Conservation (phyloP, 108 stramenopile genomes). For the Epithemia pelagica region DNA sequence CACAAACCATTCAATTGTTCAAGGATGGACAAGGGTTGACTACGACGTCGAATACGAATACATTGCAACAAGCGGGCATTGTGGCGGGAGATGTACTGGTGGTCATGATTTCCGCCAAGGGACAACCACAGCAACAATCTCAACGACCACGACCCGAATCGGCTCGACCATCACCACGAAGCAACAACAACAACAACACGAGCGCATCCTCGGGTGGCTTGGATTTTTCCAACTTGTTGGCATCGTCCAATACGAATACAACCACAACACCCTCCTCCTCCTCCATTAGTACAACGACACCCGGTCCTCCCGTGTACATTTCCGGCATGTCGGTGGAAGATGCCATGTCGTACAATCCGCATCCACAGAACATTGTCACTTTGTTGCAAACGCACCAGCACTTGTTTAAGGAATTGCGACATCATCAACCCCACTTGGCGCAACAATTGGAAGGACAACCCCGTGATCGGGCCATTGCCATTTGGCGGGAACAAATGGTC, state of each 20-base stretch:
- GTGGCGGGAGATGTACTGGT: conserved; percentile 49
- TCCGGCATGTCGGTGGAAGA: conserved; percentile 79
- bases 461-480: conserved; percentile 33
- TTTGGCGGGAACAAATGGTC: conserved; percentile 68
- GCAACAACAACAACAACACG: neutral
- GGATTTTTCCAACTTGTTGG: conserved; percentile 66
- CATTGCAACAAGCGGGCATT: conserved; percentile 30
- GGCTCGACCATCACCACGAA: no score
- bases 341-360: conserved; percentile 63
- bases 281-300: neutral
- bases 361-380: conserved; percentile 60
- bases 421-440: conserved; percentile 61
- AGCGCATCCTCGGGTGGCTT: conserved; percentile 32
- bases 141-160: neutral
- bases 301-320: conserved; percentile 45
- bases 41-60: conserved; percentile 9
- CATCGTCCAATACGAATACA: conserved; percentile 4
- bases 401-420: conserved; percentile 76
- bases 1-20: conserved; percentile 16
- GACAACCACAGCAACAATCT: conserved; percentile 1
- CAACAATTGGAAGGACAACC: conserved; percentile 28
- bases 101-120: conserved; percentile 18
- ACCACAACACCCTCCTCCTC: conserved; percentile 9
- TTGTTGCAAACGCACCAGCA: conserved; percentile 51
- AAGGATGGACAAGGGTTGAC: conserved; percentile 31